Evolutionary conservation across 2,329 filamentous ascomycete genomes (phyloP).

Genomic region (Phaeophleospora eucalypticola): DNA sequence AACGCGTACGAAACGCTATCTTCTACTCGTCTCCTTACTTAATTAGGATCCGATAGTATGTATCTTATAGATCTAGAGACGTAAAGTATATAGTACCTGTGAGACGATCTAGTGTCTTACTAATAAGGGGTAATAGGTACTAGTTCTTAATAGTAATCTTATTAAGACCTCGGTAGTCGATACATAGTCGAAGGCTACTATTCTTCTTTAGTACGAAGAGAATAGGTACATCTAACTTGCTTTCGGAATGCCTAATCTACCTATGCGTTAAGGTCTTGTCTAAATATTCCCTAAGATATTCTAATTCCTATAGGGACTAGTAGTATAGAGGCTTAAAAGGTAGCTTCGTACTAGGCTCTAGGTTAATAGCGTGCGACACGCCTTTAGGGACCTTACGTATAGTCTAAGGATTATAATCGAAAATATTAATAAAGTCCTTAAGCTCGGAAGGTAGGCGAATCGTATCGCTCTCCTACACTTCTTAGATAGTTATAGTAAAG

Average conservation of each 20-base stretch:
- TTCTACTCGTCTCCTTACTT: slow-evolving; percentile 23
- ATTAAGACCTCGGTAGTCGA: slow-evolving; percentile 34
- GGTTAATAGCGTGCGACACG: neutral
- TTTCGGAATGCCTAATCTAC: neutral
- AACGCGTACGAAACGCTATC: slow-evolving; percentile 20
- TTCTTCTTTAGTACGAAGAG: slow-evolving; percentile 21
- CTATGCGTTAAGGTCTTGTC: neutral
- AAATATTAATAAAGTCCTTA: neutral
- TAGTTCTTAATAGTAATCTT: slow-evolving; percentile 31
- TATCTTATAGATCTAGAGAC: slow-evolving; percentile 25
- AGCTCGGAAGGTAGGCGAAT: neutral
- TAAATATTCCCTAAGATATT: neutral
- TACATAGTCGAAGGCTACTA: slow-evolving; percentile 21
- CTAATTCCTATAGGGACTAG: neutral
- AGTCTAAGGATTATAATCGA: neutral
- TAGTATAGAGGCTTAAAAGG: neutral
- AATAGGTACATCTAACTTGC: slow-evolving; percentile 7
- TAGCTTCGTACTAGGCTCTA: neutral
- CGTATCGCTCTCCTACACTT: neutral
- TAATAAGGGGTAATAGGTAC: slow-evolving; percentile 27
- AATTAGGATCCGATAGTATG: slow-evolving; percentile 27
- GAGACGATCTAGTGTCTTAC: slow-evolving; percentile 24
- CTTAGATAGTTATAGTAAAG: no score
- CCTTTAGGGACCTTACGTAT: neutral
- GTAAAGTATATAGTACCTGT: slow-evolving; percentile 15